Percentiles rank a stretch among this genome's conserved stretches.
phyloP scores from a whole-genome alignment of 148 eudicot species.

The Arctostaphylos glauca region DNA sequence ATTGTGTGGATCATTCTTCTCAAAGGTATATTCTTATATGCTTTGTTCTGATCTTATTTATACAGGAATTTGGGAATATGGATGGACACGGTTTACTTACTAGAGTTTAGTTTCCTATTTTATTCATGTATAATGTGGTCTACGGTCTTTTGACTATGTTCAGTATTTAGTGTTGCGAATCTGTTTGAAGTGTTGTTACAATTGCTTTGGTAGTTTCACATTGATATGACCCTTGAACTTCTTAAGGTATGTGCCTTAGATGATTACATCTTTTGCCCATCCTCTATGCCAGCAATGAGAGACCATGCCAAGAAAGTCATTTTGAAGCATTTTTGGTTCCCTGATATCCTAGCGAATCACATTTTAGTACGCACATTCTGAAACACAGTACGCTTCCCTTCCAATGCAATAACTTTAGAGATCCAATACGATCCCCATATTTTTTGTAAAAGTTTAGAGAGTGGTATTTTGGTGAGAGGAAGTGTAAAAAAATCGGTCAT shows the following conservation, averaged over 20 bases:
- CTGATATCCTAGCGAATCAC: no score
- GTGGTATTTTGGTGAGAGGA: no score
- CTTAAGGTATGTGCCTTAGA: neutral
- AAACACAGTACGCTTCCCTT: no score
- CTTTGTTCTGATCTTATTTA: neutral
- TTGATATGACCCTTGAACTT: neutral
- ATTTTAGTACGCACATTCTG: no score
- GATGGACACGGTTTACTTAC: neutral
- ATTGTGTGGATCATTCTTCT: slow-evolving; percentile 66
- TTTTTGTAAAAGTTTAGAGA: no score
- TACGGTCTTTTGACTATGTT: neutral
- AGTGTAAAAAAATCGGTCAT: no score
- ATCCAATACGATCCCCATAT: no score
- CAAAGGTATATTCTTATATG: slow-evolving; percentile 39
- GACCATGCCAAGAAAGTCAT: neutral
- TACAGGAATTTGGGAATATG: neutral
- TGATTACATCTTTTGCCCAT: neutral
- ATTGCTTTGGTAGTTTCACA: neutral
- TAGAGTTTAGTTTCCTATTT: neutral
- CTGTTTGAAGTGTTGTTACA: neutral
- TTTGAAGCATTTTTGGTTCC: neutral
- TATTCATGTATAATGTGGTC: neutral
- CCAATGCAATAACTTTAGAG: no score
- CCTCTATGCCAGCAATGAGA: neutral
- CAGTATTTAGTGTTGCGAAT: neutral